Evolutionary conservation across 2,329 filamentous ascomycete species (phyloP), one percentile per base, ranked within the genome.

Genomic region (Fusarium nematophilum): DNA sequence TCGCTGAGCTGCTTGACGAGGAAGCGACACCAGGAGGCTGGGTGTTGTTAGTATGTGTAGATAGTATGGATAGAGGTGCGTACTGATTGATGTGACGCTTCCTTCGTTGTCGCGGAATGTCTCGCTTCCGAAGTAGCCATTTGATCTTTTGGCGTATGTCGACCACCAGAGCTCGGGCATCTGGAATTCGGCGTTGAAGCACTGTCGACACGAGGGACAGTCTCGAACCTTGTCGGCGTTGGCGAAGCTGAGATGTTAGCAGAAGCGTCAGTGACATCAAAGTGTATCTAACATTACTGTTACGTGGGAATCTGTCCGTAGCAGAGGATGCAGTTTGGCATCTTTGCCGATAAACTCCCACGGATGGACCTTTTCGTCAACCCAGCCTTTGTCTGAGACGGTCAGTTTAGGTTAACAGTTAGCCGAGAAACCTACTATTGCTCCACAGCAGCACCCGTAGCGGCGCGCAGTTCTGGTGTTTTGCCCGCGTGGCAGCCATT

Each of bases 61-160:
- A 17, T n/a, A 17, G n/a, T 14, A 13, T 11, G 13, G 13, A 1
- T 1, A 23, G 1, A 1, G 2, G 6, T 1, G 5, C 47, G 15
- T 18, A 64, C 61, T 64, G 2, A 58, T 8, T 4, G 31, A 33
- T 0, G n/a, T 21, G 14, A 64, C 48, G 1, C 10, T 14, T 0
- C 52, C 60, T 8, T 57, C 2, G 0, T 31, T 14, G 3, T 64
- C 37, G 78, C 73, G 25, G 75, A 73, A 4, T 9, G 53, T 64
- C 14, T 72, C 69, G 39, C 68, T 71, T 1, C 76, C 76, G 56
- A 79, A 76, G 26, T 77, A 76, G 0, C 76, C 77, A n/a, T 78
- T 79, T 3, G 75, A 70, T 29, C 71, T 70, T 11, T 59, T 59
- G 34, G 65, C 70, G 29, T 72, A 69, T 5, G 67, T 57, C 1